Base-by-base conservation (phyloP, 768 basidiomycete species). In the Lactarius deliciosus region DNA sequence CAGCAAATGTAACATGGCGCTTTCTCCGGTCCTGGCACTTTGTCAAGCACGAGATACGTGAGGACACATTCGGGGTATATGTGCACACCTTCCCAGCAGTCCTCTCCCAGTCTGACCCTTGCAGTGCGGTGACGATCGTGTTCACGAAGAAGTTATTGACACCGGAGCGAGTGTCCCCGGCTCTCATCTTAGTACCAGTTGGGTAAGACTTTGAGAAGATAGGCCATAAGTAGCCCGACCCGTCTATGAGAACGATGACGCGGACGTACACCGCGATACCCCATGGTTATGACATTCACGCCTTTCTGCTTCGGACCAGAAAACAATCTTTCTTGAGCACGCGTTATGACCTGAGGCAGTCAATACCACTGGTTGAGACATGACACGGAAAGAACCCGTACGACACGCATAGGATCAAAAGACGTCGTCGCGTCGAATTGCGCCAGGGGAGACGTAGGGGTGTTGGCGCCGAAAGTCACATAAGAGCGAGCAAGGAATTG, bases 1-100 rank as follows among this genome's bases (percentile, higher is more conserved):
- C 20, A 98, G 82, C 11, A 98, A 79, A 74, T 94, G 88, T 38
- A 90, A 74, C 82, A 96, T 88, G 1, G 84, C 83, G 70, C 86
- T 86, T 47, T 86, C 85, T 0, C 95, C 94, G 9, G 93, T 83
- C 69, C 95, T 96, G 69, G 45, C 50, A 15, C 20, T 55, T 47
- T 20, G 0, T 72, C 45, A 64, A n/a, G 59, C 28, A 43, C 50
- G 57, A 59, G 60, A 54, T 11, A 34, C 50, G 28, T 40, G 16
- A 57, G 45, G 32, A n/a, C 30, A 43, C 10, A 3, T n/a, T 3
- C 28, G 18, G 18, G 5, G 6, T 25, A 15, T 57, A 38, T 43
- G 22, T 9, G 71, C 79, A 58, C 60, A 88, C 92, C 89, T 81
- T 54, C 82, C 76, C 1, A 92, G 77, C 15, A 94, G 77, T 2